A percentile compares a stretch with the other conserved stretches of the same genome.
Conservation (phyloP, 2,329 filamentous ascomycete genomes). For the Diaporthe destruens region DNA sequence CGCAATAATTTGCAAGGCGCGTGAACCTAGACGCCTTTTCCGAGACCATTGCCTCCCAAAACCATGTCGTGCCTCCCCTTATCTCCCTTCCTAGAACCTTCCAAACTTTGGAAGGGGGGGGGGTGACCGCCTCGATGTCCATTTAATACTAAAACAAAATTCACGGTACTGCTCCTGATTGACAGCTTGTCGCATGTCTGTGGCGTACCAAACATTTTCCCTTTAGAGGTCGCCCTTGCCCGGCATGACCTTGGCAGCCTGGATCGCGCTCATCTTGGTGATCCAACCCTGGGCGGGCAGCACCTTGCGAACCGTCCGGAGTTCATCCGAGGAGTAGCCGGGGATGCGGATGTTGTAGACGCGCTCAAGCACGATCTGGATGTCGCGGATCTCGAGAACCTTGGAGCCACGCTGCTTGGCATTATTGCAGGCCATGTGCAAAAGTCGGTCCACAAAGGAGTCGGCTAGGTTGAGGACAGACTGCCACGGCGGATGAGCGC, state of each 20-base stretch:
- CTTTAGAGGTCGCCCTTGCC: constrained; percentile 62
- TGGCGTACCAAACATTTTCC: neutral
- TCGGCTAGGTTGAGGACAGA: constrained; percentile 91
- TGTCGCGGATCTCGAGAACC: constrained; percentile 88
- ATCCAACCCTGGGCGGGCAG: constrained; percentile 91
- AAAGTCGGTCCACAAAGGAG: constrained; percentile 92
- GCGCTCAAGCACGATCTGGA: constrained; percentile 85
- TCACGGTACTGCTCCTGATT: neutral
- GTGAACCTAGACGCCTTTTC: constrained; percentile 21
- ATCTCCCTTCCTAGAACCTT: constrained; percentile 11
- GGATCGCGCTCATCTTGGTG: constrained; percentile 95
- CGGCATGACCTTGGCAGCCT: constrained; percentile 87
- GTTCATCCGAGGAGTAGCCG: constrained; percentile 93
- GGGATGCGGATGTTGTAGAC: constrained; percentile 94
- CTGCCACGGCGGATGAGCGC: constrained; percentile 57
- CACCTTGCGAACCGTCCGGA: constrained; percentile 93
- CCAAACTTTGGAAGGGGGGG: neutral
- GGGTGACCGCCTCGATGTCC: neutral
- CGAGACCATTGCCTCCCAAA: constrained; percentile 8
- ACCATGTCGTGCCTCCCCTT: neutral
- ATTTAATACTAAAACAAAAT: neutral
- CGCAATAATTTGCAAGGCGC: neutral
- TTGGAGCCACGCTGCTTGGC: constrained; percentile 94
- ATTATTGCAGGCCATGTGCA: constrained; percentile 87
- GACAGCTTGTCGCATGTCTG: neutral